Evolutionary conservation across 73 alveolate genomes (phyloP).

Genomic region (Tetrahymena thermophila): DNA sequence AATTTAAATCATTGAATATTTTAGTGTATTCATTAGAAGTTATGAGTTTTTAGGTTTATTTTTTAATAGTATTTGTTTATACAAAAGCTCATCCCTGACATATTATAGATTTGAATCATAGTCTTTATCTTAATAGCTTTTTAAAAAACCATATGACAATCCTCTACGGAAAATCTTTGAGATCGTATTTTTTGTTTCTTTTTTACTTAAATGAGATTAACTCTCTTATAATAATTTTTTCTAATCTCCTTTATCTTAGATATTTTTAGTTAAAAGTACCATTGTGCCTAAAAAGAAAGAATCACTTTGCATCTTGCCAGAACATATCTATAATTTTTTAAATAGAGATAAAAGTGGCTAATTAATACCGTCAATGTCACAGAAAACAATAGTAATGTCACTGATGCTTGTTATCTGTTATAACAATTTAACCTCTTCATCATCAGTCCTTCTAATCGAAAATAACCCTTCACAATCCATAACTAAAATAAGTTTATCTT

Average conservation of each 20-base stretch:
- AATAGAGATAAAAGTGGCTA: background rate
- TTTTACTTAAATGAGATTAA: background rate
- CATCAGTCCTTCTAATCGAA: background rate
- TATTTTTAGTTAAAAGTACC: background rate
- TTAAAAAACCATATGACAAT: background rate
- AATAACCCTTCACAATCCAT: slow-evolving; percentile 32
- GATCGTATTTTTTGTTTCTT: background rate
- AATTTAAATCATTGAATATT: background rate
- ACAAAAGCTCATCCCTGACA: background rate
- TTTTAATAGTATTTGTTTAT: no score
- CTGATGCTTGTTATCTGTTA: background rate
- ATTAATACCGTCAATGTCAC: background rate
- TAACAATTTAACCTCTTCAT: slow-evolving; percentile 3
- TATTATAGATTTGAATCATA: background rate
- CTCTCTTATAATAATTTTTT: background rate
- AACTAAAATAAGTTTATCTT: background rate
- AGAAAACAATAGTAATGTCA: background rate
- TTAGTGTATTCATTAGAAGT: no score
- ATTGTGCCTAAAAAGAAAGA: background rate
- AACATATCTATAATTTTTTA: background rate
- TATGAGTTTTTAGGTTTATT: background rate
- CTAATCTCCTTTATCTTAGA: background rate
- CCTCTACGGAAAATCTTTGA: background rate
- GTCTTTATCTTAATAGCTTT: background rate
- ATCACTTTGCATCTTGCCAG: background rate